Conservation (phyloP, 2,329 filamentous ascomycete genomes). For the Phaeosphaeria sp. region DNA sequence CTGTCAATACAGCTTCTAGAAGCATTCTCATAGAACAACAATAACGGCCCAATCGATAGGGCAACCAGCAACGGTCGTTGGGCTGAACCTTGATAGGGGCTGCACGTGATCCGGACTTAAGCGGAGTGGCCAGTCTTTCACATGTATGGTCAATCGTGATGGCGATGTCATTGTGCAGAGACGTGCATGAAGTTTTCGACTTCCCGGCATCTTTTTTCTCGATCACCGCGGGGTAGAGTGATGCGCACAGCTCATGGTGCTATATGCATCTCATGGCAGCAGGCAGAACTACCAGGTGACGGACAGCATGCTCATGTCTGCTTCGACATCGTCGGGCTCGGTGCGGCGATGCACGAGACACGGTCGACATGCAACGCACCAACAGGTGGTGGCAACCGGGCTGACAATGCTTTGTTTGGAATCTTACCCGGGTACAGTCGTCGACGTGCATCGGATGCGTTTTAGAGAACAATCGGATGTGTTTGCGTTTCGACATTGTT, state of each 20-base stretch:
- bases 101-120: constrained; percentile 34
- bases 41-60: constrained; percentile 3
- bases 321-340: background rate
- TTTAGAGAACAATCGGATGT: background rate
- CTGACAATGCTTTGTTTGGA: background rate
- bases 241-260: background rate
- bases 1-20: constrained; percentile 22
- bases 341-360: background rate
- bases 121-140: constrained; percentile 23
- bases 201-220: constrained; percentile 12
- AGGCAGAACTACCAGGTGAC: background rate
- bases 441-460: background rate
- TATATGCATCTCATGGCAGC: background rate
- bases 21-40: constrained; percentile 19
- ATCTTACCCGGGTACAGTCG: background rate
- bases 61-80: constrained; percentile 20
- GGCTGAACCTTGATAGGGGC: constrained; percentile 18
- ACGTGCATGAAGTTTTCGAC: constrained; percentile 19
- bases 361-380: background rate
- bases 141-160: constrained; percentile 17
- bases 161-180: constrained; percentile 39
- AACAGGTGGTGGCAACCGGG: background rate
- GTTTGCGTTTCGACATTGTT: background rate
- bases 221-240: constrained; percentile 7
- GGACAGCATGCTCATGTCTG: background rate